Evolutionary conservation across 2,329 filamentous ascomycete species (phyloP).

Genomic region (Tolypocladium capitatum): DNA sequence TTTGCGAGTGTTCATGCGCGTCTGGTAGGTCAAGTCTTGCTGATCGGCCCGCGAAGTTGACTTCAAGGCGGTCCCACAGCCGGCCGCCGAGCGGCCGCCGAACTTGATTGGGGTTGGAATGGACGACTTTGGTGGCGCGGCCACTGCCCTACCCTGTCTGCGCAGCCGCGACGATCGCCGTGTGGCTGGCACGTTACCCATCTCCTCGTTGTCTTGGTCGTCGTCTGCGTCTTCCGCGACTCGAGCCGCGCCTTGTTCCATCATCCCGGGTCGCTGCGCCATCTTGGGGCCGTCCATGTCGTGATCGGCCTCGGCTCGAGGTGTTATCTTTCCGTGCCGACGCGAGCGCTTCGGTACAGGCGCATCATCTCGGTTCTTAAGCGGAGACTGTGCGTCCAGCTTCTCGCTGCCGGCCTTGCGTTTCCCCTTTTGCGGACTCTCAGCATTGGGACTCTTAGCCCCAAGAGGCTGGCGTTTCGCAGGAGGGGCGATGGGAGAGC

Average conservation of each 20-base stretch:
- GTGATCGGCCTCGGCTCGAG: conserved; percentile 1
- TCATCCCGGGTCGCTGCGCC: background rate
- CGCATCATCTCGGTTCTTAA: conserved; percentile 9
- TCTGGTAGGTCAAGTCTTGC: conserved; percentile 19
- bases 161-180: conserved; percentile 22
- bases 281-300: conserved; percentile 1
- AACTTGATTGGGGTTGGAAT: conserved; percentile 22
- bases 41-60: conserved; percentile 12
- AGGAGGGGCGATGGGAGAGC: conserved; percentile 15
- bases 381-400: conserved; percentile 8
- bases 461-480: conserved; percentile 17
- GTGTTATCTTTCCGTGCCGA: conserved; percentile 5
- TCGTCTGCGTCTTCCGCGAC: background rate
- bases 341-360: conserved; percentile 13
- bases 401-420: conserved; percentile 15
- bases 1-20: conserved; percentile 19
- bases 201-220: conserved; percentile 6
- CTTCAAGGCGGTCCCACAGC: conserved; percentile 10
- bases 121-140: conserved; percentile 15
- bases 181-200: conserved; percentile 6
- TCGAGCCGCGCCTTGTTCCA: background rate
- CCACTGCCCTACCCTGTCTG: conserved; percentile 5
- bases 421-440: conserved; percentile 19
- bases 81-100: conserved; percentile 9
- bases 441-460: conserved; percentile 21